Conservation (phyloP, 2,329 filamentous ascomycete genomes). For the Cadophora sp. region DNA sequence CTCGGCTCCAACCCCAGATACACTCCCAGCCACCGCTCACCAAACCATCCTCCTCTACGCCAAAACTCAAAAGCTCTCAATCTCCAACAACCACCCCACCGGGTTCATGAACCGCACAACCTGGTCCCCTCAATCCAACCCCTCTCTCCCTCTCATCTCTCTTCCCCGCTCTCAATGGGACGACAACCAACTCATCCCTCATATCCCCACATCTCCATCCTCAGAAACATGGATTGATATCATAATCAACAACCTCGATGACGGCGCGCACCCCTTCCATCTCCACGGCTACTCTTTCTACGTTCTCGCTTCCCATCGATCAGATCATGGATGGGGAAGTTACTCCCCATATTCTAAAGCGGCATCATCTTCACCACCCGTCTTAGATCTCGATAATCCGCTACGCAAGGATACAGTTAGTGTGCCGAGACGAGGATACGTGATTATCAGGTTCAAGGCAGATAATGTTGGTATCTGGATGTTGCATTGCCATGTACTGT, state of each 20-base stretch:
- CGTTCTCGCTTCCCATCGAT: slow-evolving; percentile 38
- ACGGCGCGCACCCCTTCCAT: slow-evolving; percentile 57
- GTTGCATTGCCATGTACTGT: slow-evolving; percentile 54
- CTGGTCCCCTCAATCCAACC: slow-evolving; percentile 48
- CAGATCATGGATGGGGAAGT: slow-evolving; percentile 32
- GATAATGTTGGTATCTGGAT: slow-evolving; percentile 61
- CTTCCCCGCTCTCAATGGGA: slow-evolving; percentile 50
- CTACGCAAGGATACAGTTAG: slow-evolving; percentile 57
- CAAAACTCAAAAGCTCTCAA: slow-evolving; percentile 53
- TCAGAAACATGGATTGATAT: slow-evolving; percentile 52
- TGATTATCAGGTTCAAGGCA: slow-evolving; percentile 54
- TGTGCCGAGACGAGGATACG: slow-evolving; percentile 46
- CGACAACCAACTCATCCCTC: slow-evolving; percentile 49
- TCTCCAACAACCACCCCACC: slow-evolving; percentile 51
- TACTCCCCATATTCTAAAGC: slow-evolving; percentile 26
- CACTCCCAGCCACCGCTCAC: slow-evolving; percentile 45
- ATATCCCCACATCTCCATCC: slow-evolving; percentile 36
- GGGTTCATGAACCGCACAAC: slow-evolving; percentile 57
- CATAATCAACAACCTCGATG: slow-evolving; percentile 58
- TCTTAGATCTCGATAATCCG: slow-evolving; percentile 50
- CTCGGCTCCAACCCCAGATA: neutral
- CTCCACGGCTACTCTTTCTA: slow-evolving; percentile 62
- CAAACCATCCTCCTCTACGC: slow-evolving; percentile 54
- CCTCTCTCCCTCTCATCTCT: slow-evolving; percentile 44
- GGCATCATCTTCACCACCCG: slow-evolving; percentile 30